A percentile compares a stretch with the other conserved stretches of the same genome.
Conservation (phyloP, 768 basidiomycete species). For the Leucosporidium scottii region DNA sequence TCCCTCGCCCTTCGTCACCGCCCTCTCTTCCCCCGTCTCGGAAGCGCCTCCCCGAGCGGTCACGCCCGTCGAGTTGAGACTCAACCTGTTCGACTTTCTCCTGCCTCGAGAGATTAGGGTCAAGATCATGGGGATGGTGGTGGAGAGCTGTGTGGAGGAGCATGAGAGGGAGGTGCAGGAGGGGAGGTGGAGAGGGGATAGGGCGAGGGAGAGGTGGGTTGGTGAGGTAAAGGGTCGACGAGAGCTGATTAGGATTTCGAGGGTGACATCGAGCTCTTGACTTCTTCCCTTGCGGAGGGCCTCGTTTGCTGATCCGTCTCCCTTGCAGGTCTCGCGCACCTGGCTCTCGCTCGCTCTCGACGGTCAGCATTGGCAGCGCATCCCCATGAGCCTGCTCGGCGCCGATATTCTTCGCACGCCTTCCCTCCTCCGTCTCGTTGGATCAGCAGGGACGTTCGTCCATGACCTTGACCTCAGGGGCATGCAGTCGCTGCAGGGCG, state of each 20-base stretch:
- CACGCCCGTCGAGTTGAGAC: not conserved
- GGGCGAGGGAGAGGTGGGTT: conserved; percentile 56
- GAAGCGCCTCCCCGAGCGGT: not conserved
- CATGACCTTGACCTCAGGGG: conserved; percentile 58
- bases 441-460: conserved; percentile 59
- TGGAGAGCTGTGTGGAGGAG: conserved; percentile 27
- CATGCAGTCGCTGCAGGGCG: not conserved
- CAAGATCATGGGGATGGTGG: conserved; percentile 21
- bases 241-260: conserved; percentile 69
- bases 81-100: conserved; percentile 22
- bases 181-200: conserved; percentile 9
- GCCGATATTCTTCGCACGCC: conserved; percentile 50
- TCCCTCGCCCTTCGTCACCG: not conserved
- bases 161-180: conserved; percentile 3
- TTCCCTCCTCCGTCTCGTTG: conserved; percentile 53
- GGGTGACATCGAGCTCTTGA: too few relatives aligned
- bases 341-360: conserved; percentile 74
- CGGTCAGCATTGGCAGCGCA: conserved; percentile 72
- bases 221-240: conserved; percentile 66
- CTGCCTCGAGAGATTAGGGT: conserved; percentile 36
- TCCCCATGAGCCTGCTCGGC: conserved; percentile 56
- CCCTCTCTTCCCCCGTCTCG: not conserved
- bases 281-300: too few relatives aligned
- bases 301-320: too few relatives aligned
- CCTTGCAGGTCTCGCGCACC: conserved; percentile 51